Conservation (phyloP, 2,329 filamentous ascomycete species). For the Dothidotthia symphoricarpi region DNA sequence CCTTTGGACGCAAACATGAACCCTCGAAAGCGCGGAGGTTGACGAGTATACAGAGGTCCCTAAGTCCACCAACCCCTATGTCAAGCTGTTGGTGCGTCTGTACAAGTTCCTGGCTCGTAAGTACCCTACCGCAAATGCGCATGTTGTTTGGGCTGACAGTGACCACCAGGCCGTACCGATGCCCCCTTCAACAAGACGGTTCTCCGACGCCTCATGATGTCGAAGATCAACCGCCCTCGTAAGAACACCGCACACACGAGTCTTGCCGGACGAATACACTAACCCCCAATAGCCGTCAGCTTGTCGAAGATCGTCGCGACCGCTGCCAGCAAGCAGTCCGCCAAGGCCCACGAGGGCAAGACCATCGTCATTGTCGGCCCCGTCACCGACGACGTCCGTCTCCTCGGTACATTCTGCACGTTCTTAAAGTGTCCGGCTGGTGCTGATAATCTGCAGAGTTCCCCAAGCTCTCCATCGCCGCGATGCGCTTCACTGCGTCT, state of each 20-base stretch:
- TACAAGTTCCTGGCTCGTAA: slow-evolving; percentile 96
- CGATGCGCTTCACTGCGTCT: slow-evolving; percentile 93
- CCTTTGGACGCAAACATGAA: slow-evolving; percentile 42
- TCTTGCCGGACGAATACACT: slow-evolving; percentile 9
- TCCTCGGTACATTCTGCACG: neutral
- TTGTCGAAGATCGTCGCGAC: slow-evolving; percentile 79
- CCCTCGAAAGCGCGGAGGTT: slow-evolving; percentile 33
- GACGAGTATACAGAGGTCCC: slow-evolving; percentile 42
- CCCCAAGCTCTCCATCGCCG: slow-evolving; percentile 91
- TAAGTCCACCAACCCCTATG: slow-evolving; percentile 98
- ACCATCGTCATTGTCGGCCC: slow-evolving; percentile 72
- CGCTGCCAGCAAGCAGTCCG: slow-evolving; percentile 53
- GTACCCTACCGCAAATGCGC: slow-evolving; percentile 41
- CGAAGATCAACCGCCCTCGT: slow-evolving; percentile 82
- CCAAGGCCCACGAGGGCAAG: slow-evolving; percentile 65
- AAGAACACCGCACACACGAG: slow-evolving; percentile 16
- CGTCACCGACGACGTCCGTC: slow-evolving; percentile 13
- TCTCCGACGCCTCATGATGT: slow-evolving; percentile 96
- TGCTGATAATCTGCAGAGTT: slow-evolving; percentile 56
- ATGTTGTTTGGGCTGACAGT: slow-evolving; percentile 26
- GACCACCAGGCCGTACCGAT: slow-evolving; percentile 78
- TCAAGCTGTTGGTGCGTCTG: slow-evolving; percentile 96
- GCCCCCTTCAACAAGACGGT: slow-evolving; percentile 98
- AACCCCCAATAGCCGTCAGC: slow-evolving; percentile 62
- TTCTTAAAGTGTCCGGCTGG: slow-evolving; percentile 43